These are phyloP conservation scores for Podaxis mareebaensis DNA, from an alignment of 768 basidiomycete species.

Conservation along the genomic window DNA sequence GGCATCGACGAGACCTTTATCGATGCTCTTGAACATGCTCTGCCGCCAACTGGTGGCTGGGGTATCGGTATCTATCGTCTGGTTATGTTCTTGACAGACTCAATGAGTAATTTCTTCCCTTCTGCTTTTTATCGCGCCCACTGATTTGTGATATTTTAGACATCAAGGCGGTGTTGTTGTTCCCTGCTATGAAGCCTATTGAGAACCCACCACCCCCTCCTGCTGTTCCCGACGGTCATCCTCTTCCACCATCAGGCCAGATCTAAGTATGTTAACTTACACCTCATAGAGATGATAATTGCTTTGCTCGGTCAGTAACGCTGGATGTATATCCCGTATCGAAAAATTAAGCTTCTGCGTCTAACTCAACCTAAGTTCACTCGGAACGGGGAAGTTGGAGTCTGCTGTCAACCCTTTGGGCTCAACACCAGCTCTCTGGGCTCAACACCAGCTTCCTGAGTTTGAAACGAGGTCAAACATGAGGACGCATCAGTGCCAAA, in stretches of 20 bases:
- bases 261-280: slow-evolving; percentile 22
- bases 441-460: too few species aligned
- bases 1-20: slow-evolving; percentile 95
- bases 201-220: slow-evolving; percentile 40
- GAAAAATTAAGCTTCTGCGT: too few species aligned
- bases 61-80: slow-evolving; percentile 94
- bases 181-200: slow-evolving; percentile 96
- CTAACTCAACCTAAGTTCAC: too few species aligned
- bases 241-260: slow-evolving; percentile 34
- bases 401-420: too few species aligned
- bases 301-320: not conserved
- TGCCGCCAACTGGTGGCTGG: slow-evolving; percentile 98
- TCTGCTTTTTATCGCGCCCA: slow-evolving; percentile 1
- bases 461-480: too few species aligned
- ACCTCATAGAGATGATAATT: slow-evolving; percentile 6
- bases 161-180: slow-evolving; percentile 95
- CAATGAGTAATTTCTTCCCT: slow-evolving; percentile 63
- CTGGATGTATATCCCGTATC: not conserved
- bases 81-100: slow-evolving; percentile 98
- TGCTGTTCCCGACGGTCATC: slow-evolving; percentile 25
- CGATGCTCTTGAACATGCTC: slow-evolving; percentile 96
- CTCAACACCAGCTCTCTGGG: too few species aligned
- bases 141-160: slow-evolving; percentile 43
- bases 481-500: too few species aligned
- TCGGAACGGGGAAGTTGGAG: too few species aligned